Base-by-base conservation (phyloP, 495 filamentous ascomycete species). In the Baudoinia panamericana region DNA sequence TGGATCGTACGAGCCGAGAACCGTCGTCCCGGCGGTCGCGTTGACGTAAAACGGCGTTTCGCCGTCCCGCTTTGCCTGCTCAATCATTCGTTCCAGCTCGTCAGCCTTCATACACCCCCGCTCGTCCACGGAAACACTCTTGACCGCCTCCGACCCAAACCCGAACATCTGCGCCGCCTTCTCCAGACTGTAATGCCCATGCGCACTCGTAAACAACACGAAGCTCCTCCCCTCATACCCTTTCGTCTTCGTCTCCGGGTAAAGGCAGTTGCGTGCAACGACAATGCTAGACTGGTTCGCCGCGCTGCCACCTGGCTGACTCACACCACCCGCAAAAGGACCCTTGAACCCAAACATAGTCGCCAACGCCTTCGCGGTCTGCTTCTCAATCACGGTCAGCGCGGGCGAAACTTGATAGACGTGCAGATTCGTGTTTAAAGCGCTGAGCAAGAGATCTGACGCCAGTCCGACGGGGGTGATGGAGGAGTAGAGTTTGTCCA, bases 121-220 rank as follows among this genome's bases (percentile, higher is more conserved):
- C 9, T 57, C 54, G 57, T 93, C 82, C 36, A 92, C 73, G 11
- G 78, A 69, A 1, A 95, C 81, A n/a, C 66, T 52, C 64, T 76
- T 72, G 7, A 90, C 85, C 33, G 73, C 68, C 24, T 65, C 57
- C 23, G 76, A 77, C 3, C 90, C 90, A 21, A 97, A 67, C 6
- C 90, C 90, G 39, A 78, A 76, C 56, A 84, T 80, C 43, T 85
- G 76, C 11, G 85, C 86, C 16, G 87, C 85, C 61, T 95, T 94
- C 56, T 93, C 84, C n/a, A 93, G 70, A 29, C 78, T 85, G 64
- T 94, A 96, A 65, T 95, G 88, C 1, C 85, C 85, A 56, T 95
- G 84, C 18, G 65, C 73, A 50, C 75, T 80, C 12, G 87, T 93
- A 68, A 95, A 93, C n/a, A 93, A 66, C 7, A 86, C 72, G 47